Evolutionary conservation across 768 basidiomycete species (phyloP).

Genomic region (Mycena alexandri): DNA sequence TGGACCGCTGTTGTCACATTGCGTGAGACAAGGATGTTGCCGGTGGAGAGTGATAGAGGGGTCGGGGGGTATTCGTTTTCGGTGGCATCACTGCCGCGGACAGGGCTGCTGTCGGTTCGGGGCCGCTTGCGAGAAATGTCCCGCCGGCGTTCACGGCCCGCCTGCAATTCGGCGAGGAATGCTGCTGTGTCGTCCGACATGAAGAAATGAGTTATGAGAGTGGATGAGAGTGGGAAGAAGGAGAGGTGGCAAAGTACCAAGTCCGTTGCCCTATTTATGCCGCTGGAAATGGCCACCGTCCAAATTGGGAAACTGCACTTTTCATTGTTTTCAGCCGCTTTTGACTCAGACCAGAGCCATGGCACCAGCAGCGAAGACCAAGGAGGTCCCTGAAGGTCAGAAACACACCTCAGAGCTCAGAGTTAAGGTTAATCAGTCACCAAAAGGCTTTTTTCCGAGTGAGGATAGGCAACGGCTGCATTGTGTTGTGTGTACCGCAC

Average conservation of each 20-base stretch:
- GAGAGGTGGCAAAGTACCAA: background rate
- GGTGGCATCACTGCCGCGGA: too few species aligned
- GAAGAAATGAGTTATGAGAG: background rate
- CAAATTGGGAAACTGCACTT: too few species aligned
- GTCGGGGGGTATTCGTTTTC: background rate
- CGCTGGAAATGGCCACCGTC: too few species aligned
- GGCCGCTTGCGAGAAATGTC: conserved; percentile 1
- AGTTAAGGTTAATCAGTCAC: background rate
- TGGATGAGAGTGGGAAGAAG: background rate
- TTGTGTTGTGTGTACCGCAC: too few species aligned
- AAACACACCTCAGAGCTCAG: background rate
- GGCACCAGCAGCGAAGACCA: conserved; percentile 8
- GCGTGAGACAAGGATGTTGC: background rate
- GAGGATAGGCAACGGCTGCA: too few species aligned
- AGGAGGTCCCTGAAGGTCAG: conserved; percentile 7
- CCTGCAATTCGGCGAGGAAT: background rate
- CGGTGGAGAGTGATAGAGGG: background rate
- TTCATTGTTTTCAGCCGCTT: conserved; percentile 6
- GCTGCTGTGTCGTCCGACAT: conserved; percentile 2
- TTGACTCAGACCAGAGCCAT: background rate
- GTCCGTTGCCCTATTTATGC: too few species aligned
- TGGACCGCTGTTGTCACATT: background rate
- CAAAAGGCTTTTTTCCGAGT: too few species aligned
- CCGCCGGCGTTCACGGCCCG: background rate
- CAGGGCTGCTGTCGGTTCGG: too few species aligned